Percentiles rank a stretch among this genome's conserved stretches.
These are phyloP conservation scores for Climacium dendroides DNA, from an alignment of 225 moss, liverwort and hornwort species.

Conservation along the genomic window DNA sequence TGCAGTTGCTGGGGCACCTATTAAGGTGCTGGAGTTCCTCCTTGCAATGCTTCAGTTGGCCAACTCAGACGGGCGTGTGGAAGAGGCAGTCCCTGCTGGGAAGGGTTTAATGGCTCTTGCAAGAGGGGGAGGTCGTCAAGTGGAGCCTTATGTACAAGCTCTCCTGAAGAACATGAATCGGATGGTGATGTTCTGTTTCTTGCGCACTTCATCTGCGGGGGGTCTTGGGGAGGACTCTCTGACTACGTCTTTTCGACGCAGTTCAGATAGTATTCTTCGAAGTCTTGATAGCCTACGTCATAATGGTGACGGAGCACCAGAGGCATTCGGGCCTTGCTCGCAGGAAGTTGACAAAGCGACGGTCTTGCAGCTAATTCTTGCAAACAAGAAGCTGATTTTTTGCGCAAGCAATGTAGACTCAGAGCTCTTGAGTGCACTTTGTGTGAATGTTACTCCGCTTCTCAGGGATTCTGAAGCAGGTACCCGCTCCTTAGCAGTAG, in stretches of 20 bases:
- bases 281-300: conserved; percentile 16
- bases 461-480: conserved; percentile 55
- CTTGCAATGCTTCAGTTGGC: conserved; percentile 93
- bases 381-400: conserved; percentile 71
- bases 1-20: conserved; percentile 49
- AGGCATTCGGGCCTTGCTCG: conserved; percentile 26
- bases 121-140: conserved; percentile 84
- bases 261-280: conserved; percentile 37
- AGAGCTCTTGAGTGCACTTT: conserved; percentile 63
- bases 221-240: conserved; percentile 14
- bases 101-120: conserved; percentile 82
- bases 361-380: conserved; percentile 68
- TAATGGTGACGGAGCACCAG: conserved; percentile 22
- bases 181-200: conserved; percentile 87
- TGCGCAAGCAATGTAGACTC: conserved; percentile 80
- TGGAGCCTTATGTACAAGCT: conserved; percentile 85
- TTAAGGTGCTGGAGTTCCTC: conserved; percentile 90
- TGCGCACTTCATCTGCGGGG: conserved; percentile 31
- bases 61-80: conserved; percentile 83
- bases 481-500: conserved; percentile 50
- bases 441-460: conserved; percentile 55
- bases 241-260: conserved; percentile 36
- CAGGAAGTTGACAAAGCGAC: conserved; percentile 57
- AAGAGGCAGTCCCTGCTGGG: conserved; percentile 70
- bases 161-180: conserved; percentile 87